Evolutionary conservation across 108 stramenopile species (phyloP).

Genomic region (Phaeodactylum tricornutum): DNA sequence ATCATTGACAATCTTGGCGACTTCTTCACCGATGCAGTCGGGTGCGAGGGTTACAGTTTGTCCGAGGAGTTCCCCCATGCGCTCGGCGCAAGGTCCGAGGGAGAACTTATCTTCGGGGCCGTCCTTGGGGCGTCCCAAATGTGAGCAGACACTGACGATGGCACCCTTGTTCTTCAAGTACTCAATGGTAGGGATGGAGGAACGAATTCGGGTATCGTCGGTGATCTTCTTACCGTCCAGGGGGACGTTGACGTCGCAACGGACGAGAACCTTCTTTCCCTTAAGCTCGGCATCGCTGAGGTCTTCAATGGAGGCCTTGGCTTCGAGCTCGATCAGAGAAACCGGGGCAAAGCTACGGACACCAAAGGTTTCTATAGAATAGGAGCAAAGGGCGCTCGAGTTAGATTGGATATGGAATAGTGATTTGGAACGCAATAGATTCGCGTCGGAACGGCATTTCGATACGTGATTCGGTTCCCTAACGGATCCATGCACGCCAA

Average conservation of each 20-base stretch:
- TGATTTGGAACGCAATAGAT: not conserved
- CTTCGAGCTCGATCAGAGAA: constrained; percentile 58
- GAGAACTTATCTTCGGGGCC: constrained; percentile 98
- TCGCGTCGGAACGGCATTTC: not conserved
- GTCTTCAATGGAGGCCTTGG: constrained; percentile 94
- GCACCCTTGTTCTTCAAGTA: constrained; percentile 96
- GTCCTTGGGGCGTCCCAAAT: constrained; percentile 98
- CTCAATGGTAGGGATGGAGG: constrained; percentile 97
- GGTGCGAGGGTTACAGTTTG: constrained; percentile 82
- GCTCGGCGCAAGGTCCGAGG: constrained; percentile 90
- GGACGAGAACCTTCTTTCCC: constrained; percentile 95
- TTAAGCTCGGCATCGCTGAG: constrained; percentile 86
- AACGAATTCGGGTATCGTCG: constrained; percentile 98
- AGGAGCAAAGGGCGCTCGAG: not conserved
- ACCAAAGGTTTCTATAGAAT: constrained; percentile 46
- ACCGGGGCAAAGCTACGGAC: constrained; percentile 36
- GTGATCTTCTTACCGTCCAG: constrained; percentile 95
- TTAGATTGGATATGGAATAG: constrained; percentile 1
- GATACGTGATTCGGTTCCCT: not conserved
- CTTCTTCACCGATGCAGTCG: constrained; percentile 98
- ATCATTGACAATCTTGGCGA: constrained; percentile 59
- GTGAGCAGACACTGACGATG: constrained; percentile 95
- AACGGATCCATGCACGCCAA: not conserved
- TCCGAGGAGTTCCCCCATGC: constrained; percentile 92
- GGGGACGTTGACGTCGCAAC: constrained; percentile 97